Evolutionary conservation across 805 yeast genomes (phyloP).

Genomic region (Lipomyces spencermartinsiae): DNA sequence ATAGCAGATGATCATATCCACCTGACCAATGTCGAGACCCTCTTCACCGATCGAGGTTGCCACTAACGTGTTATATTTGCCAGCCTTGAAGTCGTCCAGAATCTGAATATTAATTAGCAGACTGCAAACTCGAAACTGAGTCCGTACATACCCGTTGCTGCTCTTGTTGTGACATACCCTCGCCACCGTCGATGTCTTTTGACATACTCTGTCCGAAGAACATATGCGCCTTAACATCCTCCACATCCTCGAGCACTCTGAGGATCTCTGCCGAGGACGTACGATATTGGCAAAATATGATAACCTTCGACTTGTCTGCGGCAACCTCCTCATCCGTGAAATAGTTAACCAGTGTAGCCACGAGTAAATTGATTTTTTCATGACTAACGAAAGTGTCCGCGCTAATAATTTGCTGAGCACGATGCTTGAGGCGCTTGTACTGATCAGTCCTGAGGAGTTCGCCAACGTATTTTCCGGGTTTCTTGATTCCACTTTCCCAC

Average conservation of each 20-base stretch:
- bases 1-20: slow-evolving; percentile 88
- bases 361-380: slow-evolving; percentile 56
- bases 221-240: slow-evolving; percentile 69
- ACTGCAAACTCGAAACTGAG: neutral
- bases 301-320: slow-evolving; percentile 67
- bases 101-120: slow-evolving; percentile 16
- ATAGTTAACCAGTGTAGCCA: slow-evolving; percentile 26
- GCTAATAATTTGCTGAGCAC: slow-evolving; percentile 54
- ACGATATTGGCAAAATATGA: slow-evolving; percentile 85
- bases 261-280: slow-evolving; percentile 91
- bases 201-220: slow-evolving; percentile 87
- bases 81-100: slow-evolving; percentile 73
- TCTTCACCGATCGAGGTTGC: slow-evolving; percentile 99
- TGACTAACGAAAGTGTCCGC: slow-evolving; percentile 61
- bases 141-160: slow-evolving; percentile 67
- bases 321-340: slow-evolving; percentile 44
- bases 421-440: slow-evolving; percentile 46
- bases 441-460: slow-evolving; percentile 5
- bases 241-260: slow-evolving; percentile 53
- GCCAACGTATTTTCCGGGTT: slow-evolving; percentile 23
- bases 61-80: slow-evolving; percentile 77
- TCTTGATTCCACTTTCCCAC: slow-evolving; percentile 17
- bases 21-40: slow-evolving; percentile 98
- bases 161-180: slow-evolving; percentile 90
- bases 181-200: slow-evolving; percentile 55